Evolutionary conservation across 768 basidiomycete genomes (phyloP).

Genomic region (Gyrodon lividus): DNA sequence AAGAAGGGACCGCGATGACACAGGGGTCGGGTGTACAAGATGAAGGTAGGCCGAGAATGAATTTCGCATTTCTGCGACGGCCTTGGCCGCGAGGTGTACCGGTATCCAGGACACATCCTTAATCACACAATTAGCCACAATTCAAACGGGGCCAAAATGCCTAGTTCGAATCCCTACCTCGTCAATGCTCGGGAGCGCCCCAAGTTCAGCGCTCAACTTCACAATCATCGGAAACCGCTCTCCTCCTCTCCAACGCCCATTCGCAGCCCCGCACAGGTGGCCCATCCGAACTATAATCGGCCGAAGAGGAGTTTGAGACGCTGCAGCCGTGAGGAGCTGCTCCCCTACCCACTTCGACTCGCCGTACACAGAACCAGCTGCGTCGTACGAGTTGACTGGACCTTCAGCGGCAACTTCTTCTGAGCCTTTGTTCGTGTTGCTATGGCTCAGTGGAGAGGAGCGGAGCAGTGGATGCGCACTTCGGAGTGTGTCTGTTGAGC

Average conservation of each 20-base stretch:
- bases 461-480: neutral
- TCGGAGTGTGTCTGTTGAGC: slow-evolving; percentile 18
- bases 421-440: neutral
- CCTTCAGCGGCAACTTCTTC: neutral
- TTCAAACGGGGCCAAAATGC: neutral
- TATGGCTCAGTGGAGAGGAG: neutral
- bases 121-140: neutral
- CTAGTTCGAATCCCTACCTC: slow-evolving; percentile 16
- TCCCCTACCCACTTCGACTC: slow-evolving; percentile 26
- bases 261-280: slow-evolving; percentile 34
- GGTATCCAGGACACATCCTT: slow-evolving; percentile 17
- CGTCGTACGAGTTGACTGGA: slow-evolving; percentile 7
- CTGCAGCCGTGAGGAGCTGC: slow-evolving; percentile 21
- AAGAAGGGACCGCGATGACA: slow-evolving; percentile 11
- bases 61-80: slow-evolving; percentile 17
- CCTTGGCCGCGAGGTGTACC: slow-evolving; percentile 12
- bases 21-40: slow-evolving; percentile 12
- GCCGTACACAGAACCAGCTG: slow-evolving; percentile 9
- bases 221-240: slow-evolving; percentile 40
- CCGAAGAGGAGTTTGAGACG: slow-evolving; percentile 18
- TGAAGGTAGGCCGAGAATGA: slow-evolving; percentile 3
- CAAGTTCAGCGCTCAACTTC: slow-evolving; percentile 14
- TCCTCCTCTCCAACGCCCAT: slow-evolving; percentile 39
- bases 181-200: slow-evolving; percentile 18
- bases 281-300: slow-evolving; percentile 37